Conservation (phyloP, 768 basidiomycete genomes). For the Trametes villosa region DNA sequence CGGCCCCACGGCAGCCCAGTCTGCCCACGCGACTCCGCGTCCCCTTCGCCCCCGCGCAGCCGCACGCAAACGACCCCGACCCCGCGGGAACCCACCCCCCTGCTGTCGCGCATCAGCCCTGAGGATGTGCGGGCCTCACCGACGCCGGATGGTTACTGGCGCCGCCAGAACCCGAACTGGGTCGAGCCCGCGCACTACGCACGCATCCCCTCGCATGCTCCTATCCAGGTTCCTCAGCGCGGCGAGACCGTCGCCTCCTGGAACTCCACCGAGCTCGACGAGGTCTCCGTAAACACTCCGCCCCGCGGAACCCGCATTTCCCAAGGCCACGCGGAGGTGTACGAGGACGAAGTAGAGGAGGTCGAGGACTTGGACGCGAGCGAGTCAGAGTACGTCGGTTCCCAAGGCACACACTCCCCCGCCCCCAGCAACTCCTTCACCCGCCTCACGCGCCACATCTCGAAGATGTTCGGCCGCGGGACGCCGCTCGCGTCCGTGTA, state of each 20-base stretch:
- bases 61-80: not conserved
- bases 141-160: constrained; percentile 30
- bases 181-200: constrained; percentile 24
- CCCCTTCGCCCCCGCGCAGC: constrained; percentile 1
- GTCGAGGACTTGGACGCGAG: not conserved
- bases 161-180: constrained; percentile 42
- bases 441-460: constrained; percentile 25
- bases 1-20: constrained; percentile 36
- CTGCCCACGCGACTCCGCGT: constrained; percentile 32
- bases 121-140: constrained; percentile 18
- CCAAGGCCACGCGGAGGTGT: not conserved
- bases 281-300: not conserved
- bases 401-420: constrained; percentile 15
- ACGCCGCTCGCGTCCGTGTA: constrained; percentile 38
- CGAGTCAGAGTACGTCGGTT: not conserved
- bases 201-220: not conserved
- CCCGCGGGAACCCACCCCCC: not conserved
- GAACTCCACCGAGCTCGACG: constrained; percentile 32
- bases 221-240: constrained; percentile 11
- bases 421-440: constrained; percentile 6
- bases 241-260: constrained; percentile 25
- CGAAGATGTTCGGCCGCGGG: constrained; percentile 25
- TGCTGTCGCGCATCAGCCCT: constrained; percentile 6
- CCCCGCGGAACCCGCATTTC: not conserved
- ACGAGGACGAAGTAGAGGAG: constrained; percentile 2